A percentile compares a stretch with the other conserved stretches of the same genome.
These are phyloP conservation scores for Blepharisma undulans DNA, from an alignment of 169 alveolate genomes.

Conservation along the genomic window DNA sequence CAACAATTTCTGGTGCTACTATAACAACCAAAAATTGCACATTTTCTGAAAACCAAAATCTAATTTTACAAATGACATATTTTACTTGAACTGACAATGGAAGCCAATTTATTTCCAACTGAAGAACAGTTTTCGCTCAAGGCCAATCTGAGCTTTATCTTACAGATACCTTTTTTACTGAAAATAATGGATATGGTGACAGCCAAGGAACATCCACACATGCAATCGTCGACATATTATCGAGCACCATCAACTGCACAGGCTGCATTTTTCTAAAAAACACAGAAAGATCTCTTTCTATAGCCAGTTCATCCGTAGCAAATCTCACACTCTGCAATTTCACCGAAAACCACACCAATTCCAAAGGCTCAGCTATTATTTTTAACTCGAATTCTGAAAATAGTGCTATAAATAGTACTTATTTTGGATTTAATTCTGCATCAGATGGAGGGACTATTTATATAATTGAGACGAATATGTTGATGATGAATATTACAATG, in stretches of 20 bases:
- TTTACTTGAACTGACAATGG: not conserved
- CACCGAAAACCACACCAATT: not conserved
- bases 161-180: not conserved
- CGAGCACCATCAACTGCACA: not conserved
- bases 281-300: not conserved
- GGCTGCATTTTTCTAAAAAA: not conserved
- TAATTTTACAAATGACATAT: not conserved
- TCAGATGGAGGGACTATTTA: not conserved
- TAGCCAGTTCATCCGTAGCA: not conserved
- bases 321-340: not conserved
- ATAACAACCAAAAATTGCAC: not conserved
- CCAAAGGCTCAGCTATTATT: not conserved
- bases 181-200: not conserved
- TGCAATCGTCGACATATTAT: not conserved
- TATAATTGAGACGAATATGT: not conserved
- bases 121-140: not conserved
- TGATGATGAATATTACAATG: not conserved
- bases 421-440: not conserved
- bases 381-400: not conserved
- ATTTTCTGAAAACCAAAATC: not conserved
- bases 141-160: not conserved
- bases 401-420: not conserved
- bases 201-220: not conserved
- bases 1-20: not conserved
- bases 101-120: not conserved